Conservation (phyloP, 176 grass and related monocot genomes). For the Pontederia paniculata region DNA sequence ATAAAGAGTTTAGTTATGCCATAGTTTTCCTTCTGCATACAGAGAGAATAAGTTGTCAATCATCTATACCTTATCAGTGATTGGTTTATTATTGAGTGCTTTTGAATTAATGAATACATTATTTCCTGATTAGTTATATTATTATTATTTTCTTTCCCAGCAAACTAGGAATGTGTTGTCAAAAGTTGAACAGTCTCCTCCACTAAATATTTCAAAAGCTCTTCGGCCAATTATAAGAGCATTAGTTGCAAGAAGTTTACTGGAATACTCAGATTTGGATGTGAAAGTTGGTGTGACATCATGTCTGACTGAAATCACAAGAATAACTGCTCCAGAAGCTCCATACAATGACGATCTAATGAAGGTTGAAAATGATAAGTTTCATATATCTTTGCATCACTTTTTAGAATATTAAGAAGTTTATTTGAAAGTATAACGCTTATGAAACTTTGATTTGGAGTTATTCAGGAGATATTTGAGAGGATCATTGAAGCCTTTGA, state of each 20-base stretch:
- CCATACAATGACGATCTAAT: constrained; percentile 66
- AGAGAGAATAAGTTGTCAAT: too few relatives aligned
- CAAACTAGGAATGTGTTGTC: constrained; percentile 34
- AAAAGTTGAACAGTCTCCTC: constrained; percentile 51
- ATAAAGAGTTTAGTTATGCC: too few relatives aligned
- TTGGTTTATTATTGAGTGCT: too few relatives aligned
- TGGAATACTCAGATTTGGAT: constrained; percentile 28
- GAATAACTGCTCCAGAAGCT: constrained; percentile 58
- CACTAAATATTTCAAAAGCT: constrained; percentile 19
- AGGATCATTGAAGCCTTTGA: constrained; percentile 64
- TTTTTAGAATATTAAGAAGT: background rate
- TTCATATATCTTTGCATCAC: background rate
- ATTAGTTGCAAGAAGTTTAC: constrained; percentile 31
- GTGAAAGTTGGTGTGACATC: constrained; percentile 48
- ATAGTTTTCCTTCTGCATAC: too few relatives aligned
- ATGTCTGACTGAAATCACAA: constrained; percentile 66
- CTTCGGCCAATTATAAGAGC: constrained; percentile 39
- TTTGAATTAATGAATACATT: too few relatives aligned
- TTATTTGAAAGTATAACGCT: too few relatives aligned
- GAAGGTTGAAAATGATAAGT: constrained; percentile 27
- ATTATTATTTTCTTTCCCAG: constrained; percentile 9
- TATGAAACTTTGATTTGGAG: background rate
- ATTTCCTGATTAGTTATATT: too few relatives aligned
- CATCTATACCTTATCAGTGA: too few relatives aligned
- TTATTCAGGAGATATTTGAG: constrained; percentile 46